Percentiles rank a stretch among this genome's conserved stretches.
Evolutionary conservation across 2,329 filamentous ascomycete species (phyloP).

Genomic region (Alternaria novae-zelandiae): DNA sequence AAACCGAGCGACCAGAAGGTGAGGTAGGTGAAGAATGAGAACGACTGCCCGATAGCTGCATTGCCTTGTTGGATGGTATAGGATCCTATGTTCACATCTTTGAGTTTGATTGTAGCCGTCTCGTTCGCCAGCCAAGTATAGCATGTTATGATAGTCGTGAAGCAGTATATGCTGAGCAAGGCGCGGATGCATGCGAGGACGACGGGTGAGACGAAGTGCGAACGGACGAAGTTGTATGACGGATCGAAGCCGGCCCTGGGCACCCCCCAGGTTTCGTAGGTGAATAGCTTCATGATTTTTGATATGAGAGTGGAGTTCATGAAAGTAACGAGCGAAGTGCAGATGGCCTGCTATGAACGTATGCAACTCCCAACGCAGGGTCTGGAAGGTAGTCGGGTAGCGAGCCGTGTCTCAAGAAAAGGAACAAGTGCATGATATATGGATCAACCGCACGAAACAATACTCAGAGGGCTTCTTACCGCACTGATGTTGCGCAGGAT

Average conservation of each 20-base stretch:
- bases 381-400: background rate
- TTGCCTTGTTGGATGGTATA: slow-evolving; percentile 68
- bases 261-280: slow-evolving; percentile 28
- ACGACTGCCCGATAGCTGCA: slow-evolving; percentile 63
- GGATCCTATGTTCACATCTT: slow-evolving; percentile 34
- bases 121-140: slow-evolving; percentile 61
- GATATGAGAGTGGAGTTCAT: background rate
- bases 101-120: slow-evolving; percentile 24
- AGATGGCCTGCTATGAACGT: background rate
- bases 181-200: slow-evolving; percentile 64
- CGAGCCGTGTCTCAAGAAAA: background rate
- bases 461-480: background rate
- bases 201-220: slow-evolving; percentile 74
- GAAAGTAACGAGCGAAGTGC: background rate
- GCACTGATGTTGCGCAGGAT: background rate
- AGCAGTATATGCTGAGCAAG: slow-evolving; percentile 64
- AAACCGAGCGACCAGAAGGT: slow-evolving; percentile 82
- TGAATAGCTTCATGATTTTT: slow-evolving; percentile 19
- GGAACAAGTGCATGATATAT: background rate
- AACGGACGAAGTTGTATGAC: slow-evolving; percentile 73
- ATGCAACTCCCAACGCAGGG: background rate
- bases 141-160: slow-evolving; percentile 70
- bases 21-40: slow-evolving; percentile 81
- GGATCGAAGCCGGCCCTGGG: slow-evolving; percentile 44
- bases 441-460: background rate